Conservation (phyloP, 352 stramenopile species). For the Phytophthora megakarya region DNA sequence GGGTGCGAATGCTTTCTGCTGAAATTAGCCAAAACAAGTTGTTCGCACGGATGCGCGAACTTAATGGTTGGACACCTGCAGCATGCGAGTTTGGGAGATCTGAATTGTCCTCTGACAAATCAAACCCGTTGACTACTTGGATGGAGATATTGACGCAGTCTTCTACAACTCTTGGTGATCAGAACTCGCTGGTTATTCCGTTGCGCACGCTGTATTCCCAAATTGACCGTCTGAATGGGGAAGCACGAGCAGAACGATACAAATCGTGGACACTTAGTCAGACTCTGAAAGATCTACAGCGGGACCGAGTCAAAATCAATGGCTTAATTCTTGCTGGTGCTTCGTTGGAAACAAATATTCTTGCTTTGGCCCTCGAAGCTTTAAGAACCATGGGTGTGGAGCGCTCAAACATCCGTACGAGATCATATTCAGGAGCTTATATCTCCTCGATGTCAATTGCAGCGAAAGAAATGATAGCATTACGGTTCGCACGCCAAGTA, state of each 20-base stretch:
- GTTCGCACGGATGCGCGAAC: slow-evolving; percentile 30
- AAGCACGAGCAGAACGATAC: slow-evolving; percentile 43
- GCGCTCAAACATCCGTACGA: background rate
- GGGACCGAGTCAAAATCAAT: slow-evolving; percentile 67
- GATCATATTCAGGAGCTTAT: background rate
- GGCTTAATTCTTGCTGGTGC: slow-evolving; percentile 38
- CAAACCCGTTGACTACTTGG: slow-evolving; percentile 15
- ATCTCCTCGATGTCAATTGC: background rate
- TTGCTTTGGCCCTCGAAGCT: slow-evolving; percentile 28
- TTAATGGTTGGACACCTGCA: slow-evolving; percentile 9
- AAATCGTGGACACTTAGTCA: slow-evolving; percentile 60
- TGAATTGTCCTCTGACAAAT: background rate
- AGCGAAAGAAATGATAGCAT: slow-evolving; percentile 48
- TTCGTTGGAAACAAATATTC: slow-evolving; percentile 36
- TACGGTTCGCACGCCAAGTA: slow-evolving; percentile 60
- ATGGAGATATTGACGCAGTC: slow-evolving; percentile 17
- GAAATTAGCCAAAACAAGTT: slow-evolving; percentile 47
- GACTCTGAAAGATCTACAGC: slow-evolving; percentile 69
- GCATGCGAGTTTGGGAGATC: background rate
- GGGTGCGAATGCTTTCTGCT: slow-evolving; percentile 47
- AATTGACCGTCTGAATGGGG: slow-evolving; percentile 44
- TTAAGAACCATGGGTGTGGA: slow-evolving; percentile 15
- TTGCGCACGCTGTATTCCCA: slow-evolving; percentile 60
- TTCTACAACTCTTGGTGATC: slow-evolving; percentile 2
- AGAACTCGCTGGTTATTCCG: slow-evolving; percentile 39